Evolutionary conservation across 2,329 filamentous ascomycete genomes (phyloP).

Genomic region (Cordyceps fumosorosea): DNA sequence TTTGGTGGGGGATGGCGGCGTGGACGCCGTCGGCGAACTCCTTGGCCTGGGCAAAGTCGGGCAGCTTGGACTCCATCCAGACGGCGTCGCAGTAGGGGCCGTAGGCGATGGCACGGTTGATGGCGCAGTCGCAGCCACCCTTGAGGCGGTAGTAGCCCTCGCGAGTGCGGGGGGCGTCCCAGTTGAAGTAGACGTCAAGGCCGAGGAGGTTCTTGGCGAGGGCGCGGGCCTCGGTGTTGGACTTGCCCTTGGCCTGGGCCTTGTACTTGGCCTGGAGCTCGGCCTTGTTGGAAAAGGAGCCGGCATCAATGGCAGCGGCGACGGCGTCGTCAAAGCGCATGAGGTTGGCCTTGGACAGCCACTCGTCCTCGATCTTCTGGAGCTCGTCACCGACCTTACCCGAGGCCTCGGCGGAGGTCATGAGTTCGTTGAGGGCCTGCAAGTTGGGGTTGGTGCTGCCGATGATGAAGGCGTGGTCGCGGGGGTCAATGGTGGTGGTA

Average conservation of each 20-base stretch:
- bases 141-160: slow-evolving; percentile 93
- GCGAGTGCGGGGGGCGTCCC: slow-evolving; percentile 86
- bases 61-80: slow-evolving; percentile 99
- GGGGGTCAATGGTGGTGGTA: slow-evolving; percentile 89
- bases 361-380: slow-evolving; percentile 87
- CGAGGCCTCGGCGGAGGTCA: slow-evolving; percentile 74
- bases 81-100: slow-evolving; percentile 92
- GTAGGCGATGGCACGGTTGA: slow-evolving; percentile 87
- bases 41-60: slow-evolving; percentile 83
- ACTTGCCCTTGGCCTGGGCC: slow-evolving; percentile 68
- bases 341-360: slow-evolving; percentile 71
- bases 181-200: slow-evolving; percentile 83
- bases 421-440: slow-evolving; percentile 81
- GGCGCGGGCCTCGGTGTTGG: slow-evolving; percentile 72
- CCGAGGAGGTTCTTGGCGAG: slow-evolving; percentile 73
- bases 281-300: slow-evolving; percentile 61
- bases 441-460: slow-evolving; percentile 81
- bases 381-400: slow-evolving; percentile 77
- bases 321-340: slow-evolving; percentile 91
- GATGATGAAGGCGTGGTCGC: slow-evolving; percentile 90
- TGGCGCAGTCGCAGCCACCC: slow-evolving; percentile 83
- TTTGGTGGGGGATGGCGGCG: slow-evolving; percentile 91
- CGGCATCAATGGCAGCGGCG: slow-evolving; percentile 67
- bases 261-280: slow-evolving; percentile 61
- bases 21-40: slow-evolving; percentile 93